Conservation (phyloP, 768 basidiomycete species). For the Serendipita sp. region DNA sequence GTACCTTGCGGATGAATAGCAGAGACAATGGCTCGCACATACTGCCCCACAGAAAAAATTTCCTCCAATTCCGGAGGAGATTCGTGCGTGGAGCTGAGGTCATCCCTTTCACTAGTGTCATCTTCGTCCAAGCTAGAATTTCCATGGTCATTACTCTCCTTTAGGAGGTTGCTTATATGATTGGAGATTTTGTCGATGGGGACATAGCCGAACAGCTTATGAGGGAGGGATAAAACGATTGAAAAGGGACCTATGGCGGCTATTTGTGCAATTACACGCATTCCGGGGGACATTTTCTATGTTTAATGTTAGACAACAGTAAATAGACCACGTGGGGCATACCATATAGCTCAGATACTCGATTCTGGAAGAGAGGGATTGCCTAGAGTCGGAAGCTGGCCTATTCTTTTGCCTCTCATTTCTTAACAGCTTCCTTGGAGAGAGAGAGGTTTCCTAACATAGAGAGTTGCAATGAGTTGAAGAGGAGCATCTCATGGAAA, state of each 20-base stretch:
- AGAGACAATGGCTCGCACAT: constrained; percentile 61
- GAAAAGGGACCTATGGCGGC: constrained; percentile 75
- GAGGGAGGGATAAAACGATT: constrained; percentile 84
- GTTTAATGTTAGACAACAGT: neutral
- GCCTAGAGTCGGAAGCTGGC: constrained; percentile 22
- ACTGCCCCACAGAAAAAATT: constrained; percentile 75
- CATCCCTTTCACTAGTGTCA: constrained; percentile 13
- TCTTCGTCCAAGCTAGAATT: constrained; percentile 21
- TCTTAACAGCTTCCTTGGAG: constrained; percentile 20
- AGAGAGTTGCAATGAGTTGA: constrained; percentile 8
- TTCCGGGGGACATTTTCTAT: constrained; percentile 31
- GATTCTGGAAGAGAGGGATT: constrained; percentile 46
- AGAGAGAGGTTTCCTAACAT: constrained; percentile 21
- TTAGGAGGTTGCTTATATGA: constrained; percentile 44
- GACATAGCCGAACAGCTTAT: constrained; percentile 83
- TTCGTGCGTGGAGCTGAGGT: neutral
- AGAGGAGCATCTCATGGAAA: constrained; percentile 12
- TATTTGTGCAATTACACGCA: constrained; percentile 79
- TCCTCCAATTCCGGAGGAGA: constrained; percentile 50
- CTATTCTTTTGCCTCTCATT: constrained; percentile 18
- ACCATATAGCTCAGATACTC: constrained; percentile 94
- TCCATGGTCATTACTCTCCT: constrained; percentile 24
- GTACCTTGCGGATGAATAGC: constrained; percentile 47
- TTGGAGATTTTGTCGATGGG: constrained; percentile 92
- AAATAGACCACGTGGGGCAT: constrained; percentile 7